These are phyloP conservation scores for Phycomyces nitens DNA, from an alignment of 192 early-diverging fungal species.

Conservation along the genomic window DNA sequence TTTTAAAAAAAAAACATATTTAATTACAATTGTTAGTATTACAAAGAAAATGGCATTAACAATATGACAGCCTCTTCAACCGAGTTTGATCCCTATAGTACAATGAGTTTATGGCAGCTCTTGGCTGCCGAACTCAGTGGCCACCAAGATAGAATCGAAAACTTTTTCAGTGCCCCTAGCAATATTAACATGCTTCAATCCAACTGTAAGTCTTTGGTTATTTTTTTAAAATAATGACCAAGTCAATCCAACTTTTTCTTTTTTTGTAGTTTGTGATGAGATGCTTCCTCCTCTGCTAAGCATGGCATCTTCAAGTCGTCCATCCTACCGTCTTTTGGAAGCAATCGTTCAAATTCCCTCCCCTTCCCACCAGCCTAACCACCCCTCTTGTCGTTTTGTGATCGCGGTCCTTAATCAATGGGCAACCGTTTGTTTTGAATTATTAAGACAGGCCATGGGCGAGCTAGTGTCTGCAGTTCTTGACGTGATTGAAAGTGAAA, in stretches of 20 bases:
- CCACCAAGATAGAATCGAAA: background rate
- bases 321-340: constrained; percentile 6
- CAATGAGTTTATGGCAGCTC: constrained; percentile 11
- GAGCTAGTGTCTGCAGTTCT: background rate
- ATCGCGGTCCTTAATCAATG: constrained; percentile 6
- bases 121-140: constrained; percentile 4
- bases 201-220: background rate
- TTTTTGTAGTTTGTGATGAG: constrained; percentile 11
- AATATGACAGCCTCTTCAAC: background rate
- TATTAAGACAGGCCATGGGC: background rate
- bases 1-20: background rate
- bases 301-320: constrained; percentile 1
- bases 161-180: background rate
- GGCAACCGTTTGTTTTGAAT: background rate
- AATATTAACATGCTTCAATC: constrained; percentile 3
- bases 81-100: constrained; percentile 1
- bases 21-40: too few species aligned
- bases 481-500: background rate
- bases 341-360: constrained; percentile 9
- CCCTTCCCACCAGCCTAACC: too few species aligned
- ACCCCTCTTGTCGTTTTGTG: constrained; percentile 1
- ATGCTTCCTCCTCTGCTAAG: constrained; percentile 2
- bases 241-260: background rate
- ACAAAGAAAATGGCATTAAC: too few species aligned
- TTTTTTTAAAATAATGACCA: background rate